Base-by-base conservation (phyloP, 2,329 filamentous ascomycete species). In the Hymenoscyphus fructigenus region DNA sequence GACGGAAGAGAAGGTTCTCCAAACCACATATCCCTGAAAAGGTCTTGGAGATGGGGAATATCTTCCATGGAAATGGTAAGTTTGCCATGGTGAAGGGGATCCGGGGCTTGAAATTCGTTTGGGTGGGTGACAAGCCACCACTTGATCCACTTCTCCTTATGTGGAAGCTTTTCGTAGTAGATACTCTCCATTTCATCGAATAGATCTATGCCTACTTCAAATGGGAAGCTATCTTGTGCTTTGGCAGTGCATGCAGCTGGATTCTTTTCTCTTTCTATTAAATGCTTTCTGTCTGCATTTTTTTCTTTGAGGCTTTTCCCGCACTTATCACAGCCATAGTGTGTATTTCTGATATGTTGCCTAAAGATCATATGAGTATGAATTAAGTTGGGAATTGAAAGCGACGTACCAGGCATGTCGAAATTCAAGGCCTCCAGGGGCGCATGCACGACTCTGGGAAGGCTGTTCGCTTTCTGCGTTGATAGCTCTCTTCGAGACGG, bases 41-140 rank as follows among this genome's bases (percentile, higher is more conserved):
- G n/a, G 10, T 20, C 41, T n/a, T 47, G 41, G 2, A 47, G 41
- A 17, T 47, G 17, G 41, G 41, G 41, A 20, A 47, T 47, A 20
- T 47, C 41, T n/a, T 47, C 41, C 41, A 20, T 20, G 15, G n/a
- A 47, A 20, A 47, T 20, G 1, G 17, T 47, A 2, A 47, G 2
- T 20, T 47, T 47, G 7, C 41, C 41, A 20, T 47, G 41, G 7
- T 47, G 41, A 20, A 47, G n/a, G 41, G 41, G 41, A 20, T 47
- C 17, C 1, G 41, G 41, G 3, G 20, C 41, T 20, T 20, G 41
- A 10, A 20, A 9, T 20, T 47, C 47, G 64, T 63, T 10, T 58
- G 44, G n/a, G 64, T 63, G 20, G 68, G 59, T 47, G 41, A 47
- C 20, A 17, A 20, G 15, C 41, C 15, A 47, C 41, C 15, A 47